phyloP scores from a whole-genome alignment of 2,329 filamentous ascomycete genomes.

The Colletotrichum plurivorum region DNA sequence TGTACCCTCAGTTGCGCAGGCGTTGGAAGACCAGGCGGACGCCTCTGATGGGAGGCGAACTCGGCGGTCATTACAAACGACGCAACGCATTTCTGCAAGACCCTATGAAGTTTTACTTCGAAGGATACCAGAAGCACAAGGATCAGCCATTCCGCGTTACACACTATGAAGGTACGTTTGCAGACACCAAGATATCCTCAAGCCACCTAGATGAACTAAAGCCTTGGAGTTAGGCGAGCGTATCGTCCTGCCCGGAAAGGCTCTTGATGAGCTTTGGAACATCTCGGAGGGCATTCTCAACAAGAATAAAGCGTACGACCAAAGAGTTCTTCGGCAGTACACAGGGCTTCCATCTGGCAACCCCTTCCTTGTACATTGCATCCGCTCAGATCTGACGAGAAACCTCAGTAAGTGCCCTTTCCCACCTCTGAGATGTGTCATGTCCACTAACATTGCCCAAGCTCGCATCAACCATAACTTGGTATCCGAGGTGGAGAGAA shows the following conservation, averaged over 20 bases:
- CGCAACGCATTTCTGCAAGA: conserved; percentile 23
- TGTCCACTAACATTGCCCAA: background rate
- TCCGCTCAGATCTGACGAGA: conserved; percentile 24
- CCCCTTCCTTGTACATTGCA: conserved; percentile 26
- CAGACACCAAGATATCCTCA: too few species aligned
- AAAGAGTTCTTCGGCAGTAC: conserved; percentile 26
- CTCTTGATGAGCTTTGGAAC: conserved; percentile 29
- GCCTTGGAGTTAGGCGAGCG: background rate
- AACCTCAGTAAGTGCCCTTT: conserved; percentile 4
- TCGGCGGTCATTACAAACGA: conserved; percentile 20
- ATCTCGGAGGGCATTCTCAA: conserved; percentile 24
- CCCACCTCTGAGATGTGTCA: background rate
- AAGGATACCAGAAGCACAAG: conserved; percentile 16
- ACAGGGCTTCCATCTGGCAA: conserved; percentile 28
- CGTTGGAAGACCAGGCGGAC: background rate
- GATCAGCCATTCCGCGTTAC: conserved; percentile 14
- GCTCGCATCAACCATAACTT: conserved; percentile 14
- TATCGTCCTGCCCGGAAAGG: conserved; percentile 11
- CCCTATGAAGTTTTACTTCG: conserved; percentile 22
- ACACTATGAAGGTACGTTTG: conserved; percentile 19
- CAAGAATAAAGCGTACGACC: conserved; percentile 29
- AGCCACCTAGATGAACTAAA: background rate
- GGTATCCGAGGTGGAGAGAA: conserved; percentile 30
- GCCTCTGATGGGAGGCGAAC: conserved; percentile 25
- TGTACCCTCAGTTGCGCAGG: conserved; percentile 3